Conservation (phyloP, 139 green algal genomes). For the Desmodesmus armatus region DNA sequence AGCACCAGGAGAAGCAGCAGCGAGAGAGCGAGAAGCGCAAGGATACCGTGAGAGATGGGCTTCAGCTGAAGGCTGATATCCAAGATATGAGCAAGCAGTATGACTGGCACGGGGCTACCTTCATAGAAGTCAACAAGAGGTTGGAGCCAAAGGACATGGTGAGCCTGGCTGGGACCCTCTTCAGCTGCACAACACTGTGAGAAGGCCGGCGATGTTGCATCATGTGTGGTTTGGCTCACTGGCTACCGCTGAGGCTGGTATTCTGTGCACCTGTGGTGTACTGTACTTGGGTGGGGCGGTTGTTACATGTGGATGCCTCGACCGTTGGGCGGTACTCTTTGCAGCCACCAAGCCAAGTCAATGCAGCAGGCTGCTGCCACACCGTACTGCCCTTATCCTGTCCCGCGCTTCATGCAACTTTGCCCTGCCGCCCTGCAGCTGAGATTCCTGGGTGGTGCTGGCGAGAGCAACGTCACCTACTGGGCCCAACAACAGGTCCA, state of each 20-base stretch:
- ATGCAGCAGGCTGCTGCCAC: background rate
- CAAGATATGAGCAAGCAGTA: background rate
- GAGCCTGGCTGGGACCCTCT: background rate
- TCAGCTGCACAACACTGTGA: background rate
- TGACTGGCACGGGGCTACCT: constrained; percentile 12
- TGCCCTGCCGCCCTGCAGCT: background rate
- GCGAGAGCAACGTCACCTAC: constrained; percentile 9
- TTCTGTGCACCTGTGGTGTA: background rate
- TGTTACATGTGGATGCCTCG: background rate
- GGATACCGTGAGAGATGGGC: background rate
- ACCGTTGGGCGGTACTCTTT: constrained; percentile 8
- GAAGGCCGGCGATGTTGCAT: background rate
- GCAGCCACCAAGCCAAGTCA: background rate
- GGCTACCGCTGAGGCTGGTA: background rate
- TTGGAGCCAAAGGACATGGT: background rate
- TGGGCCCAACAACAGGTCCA: constrained; percentile 5
- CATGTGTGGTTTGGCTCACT: background rate
- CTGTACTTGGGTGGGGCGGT: background rate
- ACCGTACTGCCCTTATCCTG: background rate
- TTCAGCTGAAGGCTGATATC: background rate
- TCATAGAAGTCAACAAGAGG: background rate
- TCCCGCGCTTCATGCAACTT: too few species aligned
- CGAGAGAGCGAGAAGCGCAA: constrained; percentile 9
- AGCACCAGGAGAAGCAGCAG: background rate
- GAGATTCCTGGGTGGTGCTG: constrained; percentile 6